Evolutionary conservation across 2,329 filamentous ascomycete species (phyloP).

Genomic region (Fusarium foetens): DNA sequence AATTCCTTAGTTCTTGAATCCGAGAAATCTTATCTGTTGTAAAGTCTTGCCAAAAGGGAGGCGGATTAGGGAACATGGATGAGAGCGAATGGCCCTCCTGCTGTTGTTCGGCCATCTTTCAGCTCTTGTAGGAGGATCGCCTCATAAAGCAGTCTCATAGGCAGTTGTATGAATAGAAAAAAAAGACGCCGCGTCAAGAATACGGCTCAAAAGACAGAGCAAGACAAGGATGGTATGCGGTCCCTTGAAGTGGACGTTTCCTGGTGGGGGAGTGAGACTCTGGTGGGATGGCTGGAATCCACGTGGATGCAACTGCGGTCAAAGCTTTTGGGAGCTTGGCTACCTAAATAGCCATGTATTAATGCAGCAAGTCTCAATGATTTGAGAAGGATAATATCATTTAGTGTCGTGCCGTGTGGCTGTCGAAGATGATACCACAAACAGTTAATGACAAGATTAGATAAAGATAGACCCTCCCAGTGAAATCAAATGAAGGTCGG

Average conservation of each 20-base stretch:
- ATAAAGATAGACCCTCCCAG: not conserved
- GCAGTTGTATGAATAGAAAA: not conserved
- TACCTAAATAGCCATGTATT: not conserved
- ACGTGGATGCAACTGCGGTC: slow-evolving; percentile 24
- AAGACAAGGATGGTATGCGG: slow-evolving; percentile 5
- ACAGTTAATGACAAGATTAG: not conserved
- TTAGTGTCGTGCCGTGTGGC: not conserved
- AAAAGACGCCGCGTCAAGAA: not conserved
- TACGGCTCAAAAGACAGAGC: not conserved
- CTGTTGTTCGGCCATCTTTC: slow-evolving; percentile 68
- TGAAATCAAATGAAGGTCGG: not conserved
- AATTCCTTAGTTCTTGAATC: slow-evolving; percentile 56
- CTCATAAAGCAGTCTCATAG: slow-evolving; percentile 9
- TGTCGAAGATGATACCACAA: not conserved
- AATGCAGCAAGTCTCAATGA: not conserved
- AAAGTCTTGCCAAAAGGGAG: slow-evolving; percentile 90
- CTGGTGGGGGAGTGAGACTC: slow-evolving; percentile 32
- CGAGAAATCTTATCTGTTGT: slow-evolving; percentile 77
- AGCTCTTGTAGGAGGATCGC: slow-evolving; percentile 24
- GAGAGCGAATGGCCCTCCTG: slow-evolving; percentile 61
- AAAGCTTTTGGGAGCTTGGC: slow-evolving; percentile 6
- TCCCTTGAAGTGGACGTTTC: slow-evolving; percentile 14
- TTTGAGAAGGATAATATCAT: not conserved
- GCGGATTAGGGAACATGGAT: slow-evolving; percentile 84
- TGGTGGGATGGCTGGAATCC: slow-evolving; percentile 21